Conservation (phyloP, 352 stramenopile species). For the Phytophthora niederhauseri region DNA sequence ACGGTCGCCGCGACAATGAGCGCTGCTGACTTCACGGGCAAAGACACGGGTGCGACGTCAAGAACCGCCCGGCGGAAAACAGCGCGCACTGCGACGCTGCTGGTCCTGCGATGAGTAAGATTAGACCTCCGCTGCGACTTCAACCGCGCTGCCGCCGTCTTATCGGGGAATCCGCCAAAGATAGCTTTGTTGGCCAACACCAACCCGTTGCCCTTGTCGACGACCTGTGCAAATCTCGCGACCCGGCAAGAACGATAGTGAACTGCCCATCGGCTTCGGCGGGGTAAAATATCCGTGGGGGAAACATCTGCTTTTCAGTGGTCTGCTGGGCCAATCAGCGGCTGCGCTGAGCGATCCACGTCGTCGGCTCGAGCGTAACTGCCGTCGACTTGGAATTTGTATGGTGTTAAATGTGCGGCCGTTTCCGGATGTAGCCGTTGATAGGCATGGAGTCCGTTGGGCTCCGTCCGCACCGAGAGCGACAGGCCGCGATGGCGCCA, state of each 20-base stretch:
- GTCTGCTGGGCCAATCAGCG: slow-evolving; percentile 19
- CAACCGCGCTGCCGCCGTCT: neutral
- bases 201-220: neutral
- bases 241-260: neutral
- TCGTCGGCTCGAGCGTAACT: slow-evolving; percentile 13
- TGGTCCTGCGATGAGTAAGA: neutral
- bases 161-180: neutral
- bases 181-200: neutral
- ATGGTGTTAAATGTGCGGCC: slow-evolving; percentile 12
- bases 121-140: slow-evolving; percentile 2
- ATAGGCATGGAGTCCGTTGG: slow-evolving; percentile 17
- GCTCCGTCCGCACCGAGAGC: slow-evolving; percentile 17
- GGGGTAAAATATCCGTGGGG: neutral
- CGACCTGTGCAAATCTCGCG: slow-evolving; percentile 5
- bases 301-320: slow-evolving; percentile 11
- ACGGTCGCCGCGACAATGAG: slow-evolving; percentile 3
- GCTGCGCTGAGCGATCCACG: slow-evolving; percentile 7
- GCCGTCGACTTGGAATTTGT: slow-evolving; percentile 4
- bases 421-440: slow-evolving; percentile 10
- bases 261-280: neutral
- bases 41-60: slow-evolving; percentile 5
- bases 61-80: slow-evolving; percentile 1
- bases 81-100: slow-evolving; percentile 1
- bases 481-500: slow-evolving; percentile 23
- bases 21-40: slow-evolving; percentile 7